A percentile compares a stretch with the other conserved stretches of the same genome.
These are phyloP conservation scores for Rhypophila decipiens DNA, from an alignment of 495 filamentous ascomycete genomes.

Conservation along the genomic window DNA sequence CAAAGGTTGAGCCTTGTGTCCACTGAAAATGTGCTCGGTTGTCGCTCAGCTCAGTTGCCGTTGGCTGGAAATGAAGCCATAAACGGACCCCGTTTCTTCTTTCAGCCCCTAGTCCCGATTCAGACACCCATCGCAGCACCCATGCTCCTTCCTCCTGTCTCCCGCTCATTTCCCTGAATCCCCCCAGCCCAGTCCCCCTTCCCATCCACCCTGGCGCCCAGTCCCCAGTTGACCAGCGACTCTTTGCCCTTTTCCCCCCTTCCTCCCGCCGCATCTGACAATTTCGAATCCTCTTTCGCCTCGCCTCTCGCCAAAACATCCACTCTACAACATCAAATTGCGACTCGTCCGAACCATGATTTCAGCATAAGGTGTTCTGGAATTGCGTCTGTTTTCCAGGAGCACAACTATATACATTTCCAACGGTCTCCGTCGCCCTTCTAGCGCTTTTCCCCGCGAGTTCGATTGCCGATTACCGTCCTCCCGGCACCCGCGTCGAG, in stretches of 20 bases:
- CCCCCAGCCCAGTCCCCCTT: too few species aligned
- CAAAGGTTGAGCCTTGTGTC: too few species aligned
- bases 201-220: background rate
- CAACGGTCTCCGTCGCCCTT: too few species aligned
- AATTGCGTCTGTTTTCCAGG: too few species aligned
- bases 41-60: too few species aligned
- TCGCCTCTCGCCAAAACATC: background rate
- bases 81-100: slow-evolving; percentile 8
- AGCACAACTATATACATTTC: too few species aligned
- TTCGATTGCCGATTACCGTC: slow-evolving; percentile 4
- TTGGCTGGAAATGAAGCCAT: too few species aligned
- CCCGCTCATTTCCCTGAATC: slow-evolving; percentile 7
- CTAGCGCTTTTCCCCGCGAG: slow-evolving; percentile 8
- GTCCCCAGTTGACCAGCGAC: background rate
- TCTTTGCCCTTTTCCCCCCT: background rate
- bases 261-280: slow-evolving; percentile 2
- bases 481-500: slow-evolving; percentile 13
- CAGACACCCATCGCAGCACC: background rate
- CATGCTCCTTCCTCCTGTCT: background rate
- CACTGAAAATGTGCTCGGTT: too few species aligned
- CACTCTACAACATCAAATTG: background rate
- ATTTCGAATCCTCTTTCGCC: background rate
- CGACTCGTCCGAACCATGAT: background rate
- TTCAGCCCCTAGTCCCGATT: slow-evolving; percentile 2
- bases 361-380: too few species aligned